phyloP scores from a whole-genome alignment of 2,329 filamentous ascomycete genomes.

The Diplodia corticola region DNA sequence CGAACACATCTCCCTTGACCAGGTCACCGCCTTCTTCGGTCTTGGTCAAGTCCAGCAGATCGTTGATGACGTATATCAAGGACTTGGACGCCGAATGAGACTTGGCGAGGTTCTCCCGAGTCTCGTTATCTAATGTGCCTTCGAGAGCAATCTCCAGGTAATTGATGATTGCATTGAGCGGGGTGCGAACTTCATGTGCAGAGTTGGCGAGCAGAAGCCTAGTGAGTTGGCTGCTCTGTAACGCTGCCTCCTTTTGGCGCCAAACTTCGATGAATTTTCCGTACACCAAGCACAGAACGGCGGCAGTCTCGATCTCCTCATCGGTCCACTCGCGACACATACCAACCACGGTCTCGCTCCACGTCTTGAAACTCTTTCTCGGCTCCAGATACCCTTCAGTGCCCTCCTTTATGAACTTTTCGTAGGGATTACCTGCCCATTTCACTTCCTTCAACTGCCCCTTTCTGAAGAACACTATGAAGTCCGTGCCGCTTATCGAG shows the following conservation, averaged over 20 bases:
- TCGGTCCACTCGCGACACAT: constrained; percentile 87
- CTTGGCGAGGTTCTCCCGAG: constrained; percentile 76
- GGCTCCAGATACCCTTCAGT: constrained; percentile 76
- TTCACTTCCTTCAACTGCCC: constrained; percentile 74
- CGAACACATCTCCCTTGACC: constrained; percentile 78
- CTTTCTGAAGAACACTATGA: constrained; percentile 88
- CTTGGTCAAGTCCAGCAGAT: constrained; percentile 84
- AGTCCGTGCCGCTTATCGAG: constrained; percentile 73
- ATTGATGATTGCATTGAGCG: constrained; percentile 91
- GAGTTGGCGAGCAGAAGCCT: constrained; percentile 80
- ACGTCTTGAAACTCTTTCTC: constrained; percentile 74
- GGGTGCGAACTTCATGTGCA: constrained; percentile 87
- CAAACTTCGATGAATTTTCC: constrained; percentile 90
- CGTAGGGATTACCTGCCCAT: constrained; percentile 85
- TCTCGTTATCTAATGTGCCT: constrained; percentile 75
- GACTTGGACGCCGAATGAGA: constrained; percentile 92
- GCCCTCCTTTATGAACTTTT: constrained; percentile 71
- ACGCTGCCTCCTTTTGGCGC: constrained; percentile 82
- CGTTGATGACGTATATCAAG: constrained; percentile 91
- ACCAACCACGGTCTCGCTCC: constrained; percentile 78
- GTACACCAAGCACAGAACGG: constrained; percentile 84
- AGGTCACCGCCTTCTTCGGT: constrained; percentile 78
- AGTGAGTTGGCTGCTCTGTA: constrained; percentile 81
- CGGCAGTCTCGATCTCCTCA: constrained; percentile 85
- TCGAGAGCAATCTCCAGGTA: constrained; percentile 90